Base-by-base conservation (phyloP, 129 eudicot species). In the Artemisia annua region DNA sequence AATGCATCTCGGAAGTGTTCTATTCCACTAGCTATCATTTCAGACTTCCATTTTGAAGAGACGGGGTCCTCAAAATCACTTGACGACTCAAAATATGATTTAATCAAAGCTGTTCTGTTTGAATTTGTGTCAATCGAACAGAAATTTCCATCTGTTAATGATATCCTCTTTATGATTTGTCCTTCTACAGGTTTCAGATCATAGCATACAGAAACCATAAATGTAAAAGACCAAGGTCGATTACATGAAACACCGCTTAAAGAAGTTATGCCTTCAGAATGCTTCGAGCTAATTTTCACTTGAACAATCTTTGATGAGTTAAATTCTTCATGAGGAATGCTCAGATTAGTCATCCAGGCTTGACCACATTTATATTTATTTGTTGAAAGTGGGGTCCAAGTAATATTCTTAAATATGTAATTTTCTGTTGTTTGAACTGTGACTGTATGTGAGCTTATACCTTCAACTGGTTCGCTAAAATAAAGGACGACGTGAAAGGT, bases 301-400 rank as follows among this genome's bases (percentile, higher is more conserved):
- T 80, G 78, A 75, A 49, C 70, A 35, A 79, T 52, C 76, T 79
- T 82, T 62, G 76, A 80, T 19, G 80, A 67, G 80, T 72, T 69
- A 77, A 73, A 24, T 54, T 81, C 64, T 12, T 68, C 79, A 48
- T 69, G 56, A 20, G 96, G 84, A 68, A 84, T 72, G 22, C 75
- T 75, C 44, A 90, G 52, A 67, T 81, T 76, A 67, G 96, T 77
- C 78, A 88, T 74, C 99, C 97, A 94, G 8, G 86, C 83, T 69
- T 76, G 89, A 76, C 96, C 86, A 79, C 68, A 57, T 20, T 72
- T 79, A 73, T 16, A 69, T 10, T 63, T 86, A 77, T 77, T 78
- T 32, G 83, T 69, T 53, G 93, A 88, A 77, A 90, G 92, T 58
- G 97, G 97, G 26, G 26, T 84, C 98, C 98, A 94, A 44, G 69